phyloP scores from a whole-genome alignment of 768 basidiomycete species.

The Daedaleopsis nitida region DNA sequence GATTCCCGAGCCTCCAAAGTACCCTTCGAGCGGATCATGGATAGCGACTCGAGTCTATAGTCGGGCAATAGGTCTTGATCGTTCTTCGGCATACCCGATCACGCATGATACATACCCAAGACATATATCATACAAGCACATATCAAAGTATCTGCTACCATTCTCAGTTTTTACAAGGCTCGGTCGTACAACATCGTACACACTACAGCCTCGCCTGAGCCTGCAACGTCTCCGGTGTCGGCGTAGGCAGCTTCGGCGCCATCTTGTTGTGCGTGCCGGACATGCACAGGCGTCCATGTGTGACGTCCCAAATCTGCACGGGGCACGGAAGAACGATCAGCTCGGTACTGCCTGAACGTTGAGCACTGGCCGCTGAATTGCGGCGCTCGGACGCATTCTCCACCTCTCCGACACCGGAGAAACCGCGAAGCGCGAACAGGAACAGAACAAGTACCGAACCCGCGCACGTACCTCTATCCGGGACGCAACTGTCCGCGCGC shows the following conservation, averaged over 20 bases:
- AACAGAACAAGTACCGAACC: background rate
- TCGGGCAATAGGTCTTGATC: too few species aligned
- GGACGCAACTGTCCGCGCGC: background rate
- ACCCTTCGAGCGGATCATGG: background rate
- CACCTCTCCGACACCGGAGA: background rate
- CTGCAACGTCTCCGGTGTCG: background rate
- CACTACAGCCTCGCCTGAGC: background rate
- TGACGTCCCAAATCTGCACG: constrained; percentile 5
- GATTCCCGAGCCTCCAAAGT: too few species aligned
- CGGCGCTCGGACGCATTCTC: background rate
- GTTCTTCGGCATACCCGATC: too few species aligned
- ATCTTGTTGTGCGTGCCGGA: constrained; percentile 7
- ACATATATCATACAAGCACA: too few species aligned
- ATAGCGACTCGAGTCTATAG: too few species aligned
- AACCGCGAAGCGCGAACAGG: background rate
- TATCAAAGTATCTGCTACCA: too few species aligned
- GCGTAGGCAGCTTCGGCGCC: background rate
- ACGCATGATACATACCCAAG: too few species aligned
- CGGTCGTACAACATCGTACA: too few species aligned
- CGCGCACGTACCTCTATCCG: background rate
- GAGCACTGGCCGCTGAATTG: background rate
- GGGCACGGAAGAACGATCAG: too few species aligned
- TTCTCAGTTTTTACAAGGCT: too few species aligned
- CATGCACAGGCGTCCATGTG: constrained; percentile 3
- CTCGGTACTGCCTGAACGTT: too few species aligned